Percentiles rank a stretch among this genome's conserved stretches.
Conservation (phyloP, 2,329 filamentous ascomycete genomes). For the Phyllosticta citribraziliensis region DNA sequence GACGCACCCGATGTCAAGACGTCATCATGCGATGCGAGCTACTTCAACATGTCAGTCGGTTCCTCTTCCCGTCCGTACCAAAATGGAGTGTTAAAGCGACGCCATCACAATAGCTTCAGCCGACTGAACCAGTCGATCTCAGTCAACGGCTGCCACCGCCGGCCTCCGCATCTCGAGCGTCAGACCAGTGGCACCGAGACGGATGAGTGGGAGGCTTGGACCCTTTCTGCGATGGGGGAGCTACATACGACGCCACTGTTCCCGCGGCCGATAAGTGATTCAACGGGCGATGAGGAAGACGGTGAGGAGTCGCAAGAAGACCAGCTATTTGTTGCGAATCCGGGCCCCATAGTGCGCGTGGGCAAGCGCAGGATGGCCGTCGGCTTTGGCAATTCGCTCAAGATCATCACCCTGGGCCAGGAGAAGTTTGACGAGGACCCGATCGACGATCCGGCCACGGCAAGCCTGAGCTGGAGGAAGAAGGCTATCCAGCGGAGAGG, state of each 20-base stretch:
- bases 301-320: constrained; percentile 37
- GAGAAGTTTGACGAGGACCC: constrained; percentile 48
- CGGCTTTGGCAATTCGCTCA: constrained; percentile 62
- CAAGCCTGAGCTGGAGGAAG: constrained; percentile 7
- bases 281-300: constrained; percentile 18
- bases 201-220: constrained; percentile 46
- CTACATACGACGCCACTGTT: constrained; percentile 31
- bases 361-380: constrained; percentile 59
- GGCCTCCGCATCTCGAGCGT: neutral
- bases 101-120: neutral
- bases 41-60: constrained; percentile 1
- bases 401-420: constrained; percentile 57
- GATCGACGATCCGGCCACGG: constrained; percentile 1
- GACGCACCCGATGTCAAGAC: constrained; percentile 18
- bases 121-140: neutral
- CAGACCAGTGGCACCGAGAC: constrained; percentile 13
- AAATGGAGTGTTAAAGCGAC: constrained; percentile 5
- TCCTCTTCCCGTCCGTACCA: constrained; percentile 1
- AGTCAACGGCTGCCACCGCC: neutral
- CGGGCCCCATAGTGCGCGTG: constrained; percentile 55
- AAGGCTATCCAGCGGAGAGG: constrained; percentile 1
- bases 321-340: constrained; percentile 53
- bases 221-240: constrained; percentile 38
- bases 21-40: constrained; percentile 4
- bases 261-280: constrained; percentile 2